These are phyloP conservation scores for Carex scoparia DNA, from an alignment of 176 grass and related monocot species.

Conservation along the genomic window DNA sequence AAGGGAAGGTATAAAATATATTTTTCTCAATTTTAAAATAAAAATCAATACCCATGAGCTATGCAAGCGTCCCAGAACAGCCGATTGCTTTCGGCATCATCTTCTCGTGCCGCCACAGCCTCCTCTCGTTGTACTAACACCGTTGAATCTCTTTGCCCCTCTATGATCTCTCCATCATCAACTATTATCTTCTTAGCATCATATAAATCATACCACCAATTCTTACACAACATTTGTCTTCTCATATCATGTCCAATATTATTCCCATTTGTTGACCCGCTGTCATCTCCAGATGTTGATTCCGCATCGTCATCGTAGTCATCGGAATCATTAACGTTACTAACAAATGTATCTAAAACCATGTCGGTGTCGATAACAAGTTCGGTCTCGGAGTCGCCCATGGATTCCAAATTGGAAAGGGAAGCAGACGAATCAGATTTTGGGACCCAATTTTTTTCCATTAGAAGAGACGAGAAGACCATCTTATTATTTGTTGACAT, in stretches of 20 bases:
- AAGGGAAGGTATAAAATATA: background rate
- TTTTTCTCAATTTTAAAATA: background rate
- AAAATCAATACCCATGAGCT: slow-evolving; percentile 37
- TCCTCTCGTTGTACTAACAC: background rate
- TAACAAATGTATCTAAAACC: background rate
- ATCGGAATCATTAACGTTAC: background rate
- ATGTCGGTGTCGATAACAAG: background rate
- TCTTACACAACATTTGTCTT: background rate
- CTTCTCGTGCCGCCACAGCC: background rate
- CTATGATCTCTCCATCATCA: background rate
- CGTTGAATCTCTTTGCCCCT: background rate
- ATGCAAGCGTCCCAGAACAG: slow-evolving; percentile 48
- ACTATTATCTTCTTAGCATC: background rate
- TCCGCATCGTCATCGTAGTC: slow-evolving; percentile 24
- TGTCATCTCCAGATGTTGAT: slow-evolving; percentile 19
- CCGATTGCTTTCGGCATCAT: slow-evolving; percentile 28
- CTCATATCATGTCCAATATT: background rate
- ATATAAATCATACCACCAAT: slow-evolving; percentile 6
- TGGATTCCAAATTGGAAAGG: slow-evolving; percentile 18
- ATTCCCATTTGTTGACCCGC: background rate
- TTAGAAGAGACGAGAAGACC: background rate
- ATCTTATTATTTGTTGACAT: background rate
- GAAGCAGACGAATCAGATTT: background rate
- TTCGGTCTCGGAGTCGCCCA: slow-evolving; percentile 34
- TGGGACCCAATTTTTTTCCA: background rate